phyloP scores from a whole-genome alignment of 176 grass and related monocot species.

The Aegilops sharonensis region DNA sequence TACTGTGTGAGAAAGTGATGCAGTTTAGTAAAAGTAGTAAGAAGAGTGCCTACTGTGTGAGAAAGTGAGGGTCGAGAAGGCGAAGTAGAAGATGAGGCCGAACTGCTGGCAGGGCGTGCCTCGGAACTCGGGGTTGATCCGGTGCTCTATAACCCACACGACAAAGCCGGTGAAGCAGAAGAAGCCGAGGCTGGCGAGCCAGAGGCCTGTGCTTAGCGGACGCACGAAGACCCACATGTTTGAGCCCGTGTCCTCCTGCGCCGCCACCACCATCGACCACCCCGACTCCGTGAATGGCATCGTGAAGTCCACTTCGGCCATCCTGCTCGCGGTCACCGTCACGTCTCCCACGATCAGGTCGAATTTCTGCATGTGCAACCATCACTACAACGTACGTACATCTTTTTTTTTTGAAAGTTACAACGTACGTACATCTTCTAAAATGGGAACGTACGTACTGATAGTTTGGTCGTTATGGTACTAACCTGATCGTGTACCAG shows the following conservation, averaged over 20 bases:
- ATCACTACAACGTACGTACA: no score
- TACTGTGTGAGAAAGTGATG: slow-evolving; percentile 45
- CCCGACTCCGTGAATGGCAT: not conserved
- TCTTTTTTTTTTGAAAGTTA: no score
- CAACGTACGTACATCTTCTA: no score
- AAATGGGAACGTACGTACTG: no score
- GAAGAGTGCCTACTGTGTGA: not conserved
- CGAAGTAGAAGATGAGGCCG: slow-evolving; percentile 1
- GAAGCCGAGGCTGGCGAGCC: not conserved
- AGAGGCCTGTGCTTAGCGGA: not conserved
- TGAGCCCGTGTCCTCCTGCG: not conserved
- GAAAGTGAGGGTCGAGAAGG: slow-evolving; percentile 87
- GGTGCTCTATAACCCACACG: not conserved
- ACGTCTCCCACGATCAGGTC: not conserved
- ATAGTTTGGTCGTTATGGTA: no score
- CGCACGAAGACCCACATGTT: not conserved
- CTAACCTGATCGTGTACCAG: not conserved
- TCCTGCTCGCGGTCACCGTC: not conserved
- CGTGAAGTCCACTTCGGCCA: not conserved
- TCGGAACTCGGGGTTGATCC: not conserved
- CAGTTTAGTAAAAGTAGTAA: no score
- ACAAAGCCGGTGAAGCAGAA: not conserved
- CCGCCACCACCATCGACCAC: not conserved
- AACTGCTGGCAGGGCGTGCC: not conserved
- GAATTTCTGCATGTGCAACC: no score